Conservation (phyloP, 2,329 filamentous ascomycete species). For the Epicoccum nigrum region DNA sequence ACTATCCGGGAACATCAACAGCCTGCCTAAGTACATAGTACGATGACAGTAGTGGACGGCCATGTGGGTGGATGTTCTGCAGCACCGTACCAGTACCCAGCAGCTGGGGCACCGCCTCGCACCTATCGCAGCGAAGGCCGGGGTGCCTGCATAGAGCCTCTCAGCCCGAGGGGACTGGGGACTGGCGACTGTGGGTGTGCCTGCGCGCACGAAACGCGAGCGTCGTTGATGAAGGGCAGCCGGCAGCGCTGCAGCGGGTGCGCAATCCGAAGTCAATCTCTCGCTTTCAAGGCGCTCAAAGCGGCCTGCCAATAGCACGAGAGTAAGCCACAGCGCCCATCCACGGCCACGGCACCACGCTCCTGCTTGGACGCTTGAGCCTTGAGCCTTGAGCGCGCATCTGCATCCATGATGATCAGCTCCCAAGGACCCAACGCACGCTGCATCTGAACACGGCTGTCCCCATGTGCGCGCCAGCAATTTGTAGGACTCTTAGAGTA, state of each 20-base stretch:
- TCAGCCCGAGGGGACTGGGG: not conserved
- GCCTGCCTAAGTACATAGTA: too few species aligned
- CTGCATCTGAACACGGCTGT: not conserved
- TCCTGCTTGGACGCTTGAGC: not conserved
- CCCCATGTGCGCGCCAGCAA: too few species aligned
- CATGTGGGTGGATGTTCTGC: conserved; percentile 11
- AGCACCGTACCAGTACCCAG: not conserved
- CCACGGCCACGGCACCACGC: not conserved
- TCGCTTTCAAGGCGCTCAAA: not conserved
- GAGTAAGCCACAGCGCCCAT: conserved; percentile 6
- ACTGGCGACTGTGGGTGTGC: too few species aligned
- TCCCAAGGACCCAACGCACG: not conserved
- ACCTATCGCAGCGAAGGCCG: conserved; percentile 1
- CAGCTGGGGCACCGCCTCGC: conserved; percentile 1
- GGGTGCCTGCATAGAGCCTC: not conserved
- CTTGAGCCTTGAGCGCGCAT: too few species aligned
- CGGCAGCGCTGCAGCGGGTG: conserved; percentile 2
- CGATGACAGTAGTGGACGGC: not conserved
- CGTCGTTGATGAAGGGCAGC: not conserved
- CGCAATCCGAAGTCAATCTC: conserved; percentile 5
- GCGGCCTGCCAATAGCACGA: conserved; percentile 7
- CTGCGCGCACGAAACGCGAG: not conserved
- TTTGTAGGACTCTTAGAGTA: too few species aligned
- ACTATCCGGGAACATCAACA: not conserved
- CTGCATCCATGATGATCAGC: too few species aligned